phyloP scores from a whole-genome alignment of 169 alveolate species.

The Plasmodium relictum region DNA sequence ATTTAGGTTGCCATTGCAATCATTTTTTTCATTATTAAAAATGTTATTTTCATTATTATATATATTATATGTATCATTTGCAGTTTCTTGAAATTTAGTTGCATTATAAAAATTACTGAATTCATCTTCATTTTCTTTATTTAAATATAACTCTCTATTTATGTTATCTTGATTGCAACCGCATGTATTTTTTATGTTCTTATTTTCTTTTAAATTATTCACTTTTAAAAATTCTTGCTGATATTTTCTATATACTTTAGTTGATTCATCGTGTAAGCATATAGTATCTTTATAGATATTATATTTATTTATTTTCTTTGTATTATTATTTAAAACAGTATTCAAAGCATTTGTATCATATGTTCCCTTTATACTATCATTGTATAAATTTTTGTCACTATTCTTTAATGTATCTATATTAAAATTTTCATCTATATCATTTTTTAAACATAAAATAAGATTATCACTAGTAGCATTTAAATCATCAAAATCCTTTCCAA shows the following conservation, averaged over 20 bases:
- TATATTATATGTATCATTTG: background rate
- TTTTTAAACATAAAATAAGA: background rate
- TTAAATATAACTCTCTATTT: background rate
- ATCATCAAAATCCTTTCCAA: background rate
- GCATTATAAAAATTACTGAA: background rate
- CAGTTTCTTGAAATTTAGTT: background rate
- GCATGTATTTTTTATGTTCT: background rate
- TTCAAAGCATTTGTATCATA: background rate
- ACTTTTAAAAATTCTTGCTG: conserved; percentile 20
- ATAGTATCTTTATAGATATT: background rate
- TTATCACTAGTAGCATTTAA: background rate
- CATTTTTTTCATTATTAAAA: background rate
- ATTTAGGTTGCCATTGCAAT: background rate
- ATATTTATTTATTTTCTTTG: background rate
- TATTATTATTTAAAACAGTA: background rate
- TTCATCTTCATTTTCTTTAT: background rate
- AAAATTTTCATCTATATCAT: background rate
- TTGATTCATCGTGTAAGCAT: conserved; percentile 9
- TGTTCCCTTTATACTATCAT: background rate
- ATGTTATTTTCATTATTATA: conserved; percentile 5
- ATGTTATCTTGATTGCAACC: background rate
- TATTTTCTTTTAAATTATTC: conserved; percentile 26
- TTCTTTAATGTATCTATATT: background rate
- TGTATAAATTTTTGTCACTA: background rate
- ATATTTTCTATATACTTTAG: conserved; percentile 16